Percentiles rank a stretch among this genome's conserved stretches.
Evolutionary conservation across 228 moss, liverwort and hornwort species (phyloP).

Genomic region (Sphagnum fallax): DNA sequence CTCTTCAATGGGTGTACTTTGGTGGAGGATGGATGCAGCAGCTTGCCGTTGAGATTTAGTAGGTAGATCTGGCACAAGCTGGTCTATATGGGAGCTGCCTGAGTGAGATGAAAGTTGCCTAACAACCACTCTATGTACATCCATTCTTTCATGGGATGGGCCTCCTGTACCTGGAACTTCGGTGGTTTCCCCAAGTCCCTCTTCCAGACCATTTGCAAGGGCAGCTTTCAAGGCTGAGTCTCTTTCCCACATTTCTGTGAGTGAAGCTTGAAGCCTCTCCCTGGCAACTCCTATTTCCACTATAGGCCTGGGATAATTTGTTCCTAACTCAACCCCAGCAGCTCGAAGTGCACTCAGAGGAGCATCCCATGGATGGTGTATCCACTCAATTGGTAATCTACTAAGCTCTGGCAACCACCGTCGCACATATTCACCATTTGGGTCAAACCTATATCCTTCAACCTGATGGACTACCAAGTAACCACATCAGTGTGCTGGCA

Average conservation of each 20-base stretch:
- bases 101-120: slow-evolving; percentile 23
- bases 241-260: slow-evolving; percentile 98
- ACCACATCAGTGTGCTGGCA: too few relatives aligned
- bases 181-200: slow-evolving; percentile 86
- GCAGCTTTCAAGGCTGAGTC: slow-evolving; percentile 79
- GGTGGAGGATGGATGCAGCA: slow-evolving; percentile 75
- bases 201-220: slow-evolving; percentile 73
- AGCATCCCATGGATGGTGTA: slow-evolving; percentile 99
- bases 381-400: slow-evolving; percentile 93
- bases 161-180: slow-evolving; percentile 66
- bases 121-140: slow-evolving; percentile 79
- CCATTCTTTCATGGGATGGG: slow-evolving; percentile 71
- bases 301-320: slow-evolving; percentile 87
- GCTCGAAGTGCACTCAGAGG: slow-evolving; percentile 80
- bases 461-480: slow-evolving; percentile 37
- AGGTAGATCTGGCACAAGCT: slow-evolving; percentile 85
- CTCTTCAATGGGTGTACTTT: slow-evolving; percentile 34
- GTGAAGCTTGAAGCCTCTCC: slow-evolving; percentile 67
- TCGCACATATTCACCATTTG: slow-evolving; percentile 93
- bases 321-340: slow-evolving; percentile 90
- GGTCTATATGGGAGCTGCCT: slow-evolving; percentile 72
- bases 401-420: slow-evolving; percentile 96
- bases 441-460: slow-evolving; percentile 95
- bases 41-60: slow-evolving; percentile 68
- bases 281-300: slow-evolving; percentile 77